Evolutionary conservation across 2,329 filamentous ascomycete genomes (phyloP), one percentile per base, ranked within the genome.

Genomic region (Nigrograna mackinnonii): DNA sequence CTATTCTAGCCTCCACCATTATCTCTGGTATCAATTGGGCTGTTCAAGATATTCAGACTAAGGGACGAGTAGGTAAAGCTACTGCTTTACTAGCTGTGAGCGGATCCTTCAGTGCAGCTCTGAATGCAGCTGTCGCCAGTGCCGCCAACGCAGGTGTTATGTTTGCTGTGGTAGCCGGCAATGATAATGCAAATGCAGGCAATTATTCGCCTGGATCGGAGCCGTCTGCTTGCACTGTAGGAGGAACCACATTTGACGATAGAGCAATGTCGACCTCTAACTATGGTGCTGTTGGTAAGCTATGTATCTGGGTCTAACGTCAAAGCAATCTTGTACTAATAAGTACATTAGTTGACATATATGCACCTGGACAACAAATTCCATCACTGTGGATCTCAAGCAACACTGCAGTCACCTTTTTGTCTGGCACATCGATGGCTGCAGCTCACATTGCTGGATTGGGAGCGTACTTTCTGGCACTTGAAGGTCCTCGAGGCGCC

Each of bases 361-460:
- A 54, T 21, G 66, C 62, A 4, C 65, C 66, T 2, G 66, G 66
- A 6, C 52, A 52, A 11, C 44, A 52, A 6, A 58, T 69, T 22
- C 62, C 67, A 1, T 76, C 70, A 46, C 68, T 79, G 14, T 80
- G 50, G 49, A 41, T 41, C 21, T 44, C 70, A 16, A 58, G 61
- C 32, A 64, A 65, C 32, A 53, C 49, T 5, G 24, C 31, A 4
- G 43, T 41, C 3, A 31, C 21, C 3, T 37, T 34, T 17, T 28
- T 56, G 6, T 50, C 43, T 0, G 57, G 57, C 13, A 56, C 50
- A 4, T 53, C 47, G 3, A 49, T 50, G 44, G 57, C 57, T 4
- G 50, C 54, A 2, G 54, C 57, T 6, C 56, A 61, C 41, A 49
- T 61, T 26, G 54, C 54, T 1, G 56, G 56, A 1, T 32, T 59